Evolutionary conservation across 805 yeast genomes (phyloP).

Genomic region (Metahyphopichia silvanorum): DNA sequence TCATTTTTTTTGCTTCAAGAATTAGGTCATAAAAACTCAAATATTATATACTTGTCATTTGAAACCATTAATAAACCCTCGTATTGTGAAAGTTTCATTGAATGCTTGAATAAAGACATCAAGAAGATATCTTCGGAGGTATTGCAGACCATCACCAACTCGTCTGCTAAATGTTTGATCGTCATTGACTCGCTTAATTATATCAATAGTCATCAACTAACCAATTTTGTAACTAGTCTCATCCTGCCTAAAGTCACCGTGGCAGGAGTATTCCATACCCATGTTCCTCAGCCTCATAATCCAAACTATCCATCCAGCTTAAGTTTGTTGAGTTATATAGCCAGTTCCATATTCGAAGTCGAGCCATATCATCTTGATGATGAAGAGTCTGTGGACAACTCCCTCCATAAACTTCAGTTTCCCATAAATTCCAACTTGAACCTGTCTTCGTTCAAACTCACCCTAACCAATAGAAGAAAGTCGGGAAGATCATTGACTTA

Average conservation of each 20-base stretch:
- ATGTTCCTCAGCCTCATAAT: conserved; percentile 36
- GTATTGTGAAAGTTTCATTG: conserved; percentile 47
- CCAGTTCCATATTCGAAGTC: conserved; percentile 69
- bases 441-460: conserved; percentile 40
- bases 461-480: conserved; percentile 68
- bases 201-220: conserved; percentile 42
- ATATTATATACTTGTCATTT: conserved; percentile 58
- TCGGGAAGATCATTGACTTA: conserved; percentile 76
- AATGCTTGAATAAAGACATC: conserved; percentile 29
- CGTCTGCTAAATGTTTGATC: conserved; percentile 37
- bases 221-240: conserved; percentile 48
- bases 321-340: conserved; percentile 62
- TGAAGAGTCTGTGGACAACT: conserved; percentile 46
- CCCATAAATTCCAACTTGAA: conserved; percentile 49
- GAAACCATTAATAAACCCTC: conserved; percentile 58
- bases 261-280: conserved; percentile 35
- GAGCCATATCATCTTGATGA: conserved; percentile 43
- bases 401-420: conserved; percentile 38
- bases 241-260: conserved; percentile 30
- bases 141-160: conserved; percentile 7
- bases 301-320: conserved; percentile 51
- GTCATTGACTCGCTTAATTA: conserved; percentile 70
- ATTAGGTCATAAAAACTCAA: conserved; percentile 42
- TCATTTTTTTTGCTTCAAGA: conserved; percentile 56
- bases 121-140: conserved; percentile 17